Evolutionary conservation across 177 flowering plant genomes (phyloP), one percentile per base, ranked within the genome.

Genomic region (Vitis hybrid): DNA sequence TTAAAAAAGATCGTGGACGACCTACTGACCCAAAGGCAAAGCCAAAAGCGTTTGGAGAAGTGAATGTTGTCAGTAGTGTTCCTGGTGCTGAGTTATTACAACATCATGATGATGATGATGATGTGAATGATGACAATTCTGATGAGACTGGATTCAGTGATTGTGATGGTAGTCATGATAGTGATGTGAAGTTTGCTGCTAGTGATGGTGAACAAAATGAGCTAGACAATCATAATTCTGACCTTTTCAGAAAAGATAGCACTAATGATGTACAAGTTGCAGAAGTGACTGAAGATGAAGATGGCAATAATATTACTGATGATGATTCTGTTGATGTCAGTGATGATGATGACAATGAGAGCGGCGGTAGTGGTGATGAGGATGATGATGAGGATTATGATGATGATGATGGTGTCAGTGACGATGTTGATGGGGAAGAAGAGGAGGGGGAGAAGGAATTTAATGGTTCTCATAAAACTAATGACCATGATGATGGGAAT

Each of bases 1-100:
- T 85, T 62, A 94, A 90, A 80, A 94, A 94, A 76, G 98, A 94
- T 65, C 88, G 97, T 34, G 98, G 98, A 49, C 92, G 95, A 10
- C 93, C 92, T 30, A 80, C 68, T 62, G 77, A 93, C 76, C 91
- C 93, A 48, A 89, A 87, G 76, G 97, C 97, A 67, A 90, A 78
- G 77, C 97, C 95, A 32, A 94, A 85, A 79, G 95, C 88, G 49
- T 94, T 81, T 82, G 98, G 98, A 67, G 97, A 92, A 81, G 88
- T 79, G 58, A 75, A 72, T 81, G 86, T 93, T 63, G 68, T 68
- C 9, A 85, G 77, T 73, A 56, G 78, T 85, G 91, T 94, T 72
- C 88, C 92, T 69, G 97, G 86, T 69, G 70, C 81, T 71, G 98
- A 94, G 74, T 79, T 94, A 65, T 76, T 94, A 66, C 76, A 86